Conservation (phyloP, 108 stramenopile genomes). For the Cyclotella distinguenda region DNA sequence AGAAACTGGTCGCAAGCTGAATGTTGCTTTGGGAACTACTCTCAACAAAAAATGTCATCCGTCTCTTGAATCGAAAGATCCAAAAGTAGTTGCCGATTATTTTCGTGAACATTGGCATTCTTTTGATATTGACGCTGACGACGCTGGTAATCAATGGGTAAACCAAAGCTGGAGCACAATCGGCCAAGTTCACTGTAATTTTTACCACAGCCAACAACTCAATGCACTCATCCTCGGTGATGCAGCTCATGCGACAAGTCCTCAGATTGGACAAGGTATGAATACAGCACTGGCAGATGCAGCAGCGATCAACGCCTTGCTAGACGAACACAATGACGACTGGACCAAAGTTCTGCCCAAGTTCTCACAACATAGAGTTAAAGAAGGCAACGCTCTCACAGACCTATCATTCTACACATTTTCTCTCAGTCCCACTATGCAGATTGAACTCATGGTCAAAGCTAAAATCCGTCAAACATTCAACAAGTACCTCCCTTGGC, state of each 20-base stretch:
- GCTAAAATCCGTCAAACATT: constrained; percentile 17
- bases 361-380: constrained; percentile 45
- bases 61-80: constrained; percentile 28
- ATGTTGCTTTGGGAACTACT: constrained; percentile 29
- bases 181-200: constrained; percentile 47
- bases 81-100: constrained; percentile 38
- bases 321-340: constrained; percentile 41
- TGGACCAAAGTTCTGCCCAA: constrained; percentile 22
- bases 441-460: constrained; percentile 23
- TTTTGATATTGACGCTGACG: constrained; percentile 47
- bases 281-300: constrained; percentile 52
- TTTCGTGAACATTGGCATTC: constrained; percentile 32
- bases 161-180: constrained; percentile 45
- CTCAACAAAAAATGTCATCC: constrained; percentile 13
- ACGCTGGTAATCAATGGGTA: constrained; percentile 46
- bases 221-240: constrained; percentile 39
- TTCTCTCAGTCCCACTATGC: constrained; percentile 21
- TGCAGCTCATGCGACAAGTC: constrained; percentile 52
- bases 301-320: constrained; percentile 23
- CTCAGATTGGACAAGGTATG: constrained; percentile 53
- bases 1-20: constrained; percentile 41
- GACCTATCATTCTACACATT: constrained; percentile 40
- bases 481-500: constrained; percentile 23
- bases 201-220: constrained; percentile 37
- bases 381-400: constrained; percentile 48